Percentiles rank a stretch among this genome's conserved stretches.
phyloP scores from a whole-genome alignment of 2,329 filamentous ascomycete genomes.

The Aspergillus pseudotamarii region DNA sequence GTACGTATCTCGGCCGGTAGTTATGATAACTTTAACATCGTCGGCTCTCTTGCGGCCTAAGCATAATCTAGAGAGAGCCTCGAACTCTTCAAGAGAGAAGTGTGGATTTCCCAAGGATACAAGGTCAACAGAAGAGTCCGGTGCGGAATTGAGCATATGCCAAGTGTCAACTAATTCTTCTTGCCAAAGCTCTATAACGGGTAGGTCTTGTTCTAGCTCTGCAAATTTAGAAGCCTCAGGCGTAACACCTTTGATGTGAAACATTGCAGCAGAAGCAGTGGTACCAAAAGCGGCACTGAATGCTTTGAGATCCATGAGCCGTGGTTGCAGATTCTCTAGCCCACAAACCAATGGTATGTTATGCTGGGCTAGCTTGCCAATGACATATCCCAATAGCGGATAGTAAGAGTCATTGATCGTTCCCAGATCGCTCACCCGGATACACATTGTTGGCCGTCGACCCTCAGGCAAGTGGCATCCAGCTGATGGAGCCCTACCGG shows the following conservation, averaged over 20 bases:
- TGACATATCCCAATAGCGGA: slow-evolving; percentile 43
- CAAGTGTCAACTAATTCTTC: slow-evolving; percentile 17
- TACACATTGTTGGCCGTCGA: slow-evolving; percentile 18
- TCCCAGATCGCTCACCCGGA: not conserved
- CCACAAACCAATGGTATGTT: slow-evolving; percentile 42
- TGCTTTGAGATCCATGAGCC: slow-evolving; percentile 43
- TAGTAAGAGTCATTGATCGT: slow-evolving; percentile 41
- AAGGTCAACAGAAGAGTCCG: slow-evolving; percentile 33
- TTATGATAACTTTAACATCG: slow-evolving; percentile 20
- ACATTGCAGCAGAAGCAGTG: slow-evolving; percentile 47
- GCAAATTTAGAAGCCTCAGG: slow-evolving; percentile 35
- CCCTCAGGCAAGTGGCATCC: slow-evolving; percentile 31
- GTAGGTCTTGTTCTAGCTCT: slow-evolving; percentile 10
- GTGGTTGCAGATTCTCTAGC: slow-evolving; percentile 28
- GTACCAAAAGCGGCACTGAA: slow-evolving; percentile 52
- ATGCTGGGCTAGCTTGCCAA: slow-evolving; percentile 34
- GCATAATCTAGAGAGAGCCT: slow-evolving; percentile 34
- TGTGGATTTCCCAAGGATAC: slow-evolving; percentile 52
- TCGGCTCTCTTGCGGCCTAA: slow-evolving; percentile 26
- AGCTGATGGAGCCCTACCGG: slow-evolving; percentile 38
- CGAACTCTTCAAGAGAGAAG: slow-evolving; percentile 45
- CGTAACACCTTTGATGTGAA: slow-evolving; percentile 47
- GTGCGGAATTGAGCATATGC: slow-evolving; percentile 24
- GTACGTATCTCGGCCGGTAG: slow-evolving; percentile 24
- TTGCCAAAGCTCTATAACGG: not conserved